Evolutionary conservation across 75 land plant genomes (phyloP).

Genomic region (Pinus tabuliformis): DNA sequence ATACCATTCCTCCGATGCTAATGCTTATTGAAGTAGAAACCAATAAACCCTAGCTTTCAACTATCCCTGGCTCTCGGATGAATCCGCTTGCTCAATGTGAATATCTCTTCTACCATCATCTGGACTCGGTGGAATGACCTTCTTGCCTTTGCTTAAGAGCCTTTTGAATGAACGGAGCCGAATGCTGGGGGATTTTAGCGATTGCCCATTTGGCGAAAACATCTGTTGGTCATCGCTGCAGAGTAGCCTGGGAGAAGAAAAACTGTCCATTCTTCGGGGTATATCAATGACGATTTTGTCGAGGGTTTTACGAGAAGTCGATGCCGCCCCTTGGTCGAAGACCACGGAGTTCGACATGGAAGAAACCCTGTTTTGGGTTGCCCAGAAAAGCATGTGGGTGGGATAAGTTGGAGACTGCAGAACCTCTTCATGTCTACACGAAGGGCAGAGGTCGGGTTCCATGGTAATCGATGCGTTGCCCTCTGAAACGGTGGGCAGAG

Average conservation of each 20-base stretch:
- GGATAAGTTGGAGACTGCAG: not conserved
- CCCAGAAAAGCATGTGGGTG: slow-evolving; percentile 1
- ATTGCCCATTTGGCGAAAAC: slow-evolving; percentile 1
- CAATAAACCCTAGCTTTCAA: too few relatives aligned
- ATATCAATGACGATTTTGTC: not conserved
- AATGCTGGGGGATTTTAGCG: not conserved
- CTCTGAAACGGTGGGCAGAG: too few relatives aligned
- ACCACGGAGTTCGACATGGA: not conserved
- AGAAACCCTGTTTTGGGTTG: not conserved
- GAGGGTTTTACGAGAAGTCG: not conserved
- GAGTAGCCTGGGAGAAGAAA: not conserved
- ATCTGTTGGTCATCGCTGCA: not conserved
- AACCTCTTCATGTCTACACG: not conserved
- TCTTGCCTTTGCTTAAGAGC: not conserved
- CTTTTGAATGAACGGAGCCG: not conserved
- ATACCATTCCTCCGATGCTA: too few relatives aligned
- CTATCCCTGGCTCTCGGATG: not conserved
- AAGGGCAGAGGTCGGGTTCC: not conserved
- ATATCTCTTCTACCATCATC: not conserved
- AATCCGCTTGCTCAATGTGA: not conserved
- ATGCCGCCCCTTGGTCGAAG: too few relatives aligned
- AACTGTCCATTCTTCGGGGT: not conserved
- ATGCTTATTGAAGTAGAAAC: too few relatives aligned
- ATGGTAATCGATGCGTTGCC: too few relatives aligned
- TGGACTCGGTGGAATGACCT: not conserved